These are phyloP conservation scores for Yamadazyma buinensis DNA, from an alignment of 1,139 yeast species.

Conservation along the genomic window DNA sequence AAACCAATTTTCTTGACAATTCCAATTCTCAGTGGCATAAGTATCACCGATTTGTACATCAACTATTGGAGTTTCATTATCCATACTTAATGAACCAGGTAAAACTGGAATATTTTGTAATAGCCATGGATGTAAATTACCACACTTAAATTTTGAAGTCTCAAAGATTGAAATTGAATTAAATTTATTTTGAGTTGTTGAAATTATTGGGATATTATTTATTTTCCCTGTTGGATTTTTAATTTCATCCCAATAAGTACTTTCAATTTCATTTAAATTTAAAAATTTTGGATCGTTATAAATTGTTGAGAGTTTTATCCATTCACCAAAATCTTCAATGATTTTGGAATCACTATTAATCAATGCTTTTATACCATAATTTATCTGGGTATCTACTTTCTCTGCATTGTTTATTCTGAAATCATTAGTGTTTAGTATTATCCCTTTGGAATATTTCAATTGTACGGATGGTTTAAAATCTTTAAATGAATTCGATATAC, in stretches of 20 bases:
- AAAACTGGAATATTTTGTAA: constrained; percentile 59
- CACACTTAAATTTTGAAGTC: no score
- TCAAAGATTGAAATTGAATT: no score
- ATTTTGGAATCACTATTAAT: neutral
- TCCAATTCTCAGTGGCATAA: constrained; percentile 68
- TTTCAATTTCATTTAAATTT: neutral
- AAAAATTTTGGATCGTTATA: no score
- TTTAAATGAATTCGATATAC: constrained; percentile 6
- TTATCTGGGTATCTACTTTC: constrained; percentile 3
- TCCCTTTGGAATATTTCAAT: constrained; percentile 45
- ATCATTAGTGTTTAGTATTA: constrained; percentile 28
- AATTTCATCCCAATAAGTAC: neutral
- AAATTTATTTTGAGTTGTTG: no score
- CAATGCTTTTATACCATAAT: constrained; percentile 3
- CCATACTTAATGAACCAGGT: constrained; percentile 21
- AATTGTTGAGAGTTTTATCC: neutral
- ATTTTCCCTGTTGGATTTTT: neutral
- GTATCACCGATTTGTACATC: neutral
- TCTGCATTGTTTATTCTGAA: neutral
- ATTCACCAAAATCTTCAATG: constrained; percentile 3
- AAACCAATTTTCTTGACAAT: constrained; percentile 56
- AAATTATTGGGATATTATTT: no score
- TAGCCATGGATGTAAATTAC: constrained; percentile 58
- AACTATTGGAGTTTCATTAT: no score
- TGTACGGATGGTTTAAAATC: constrained; percentile 44